A percentile compares a stretch with the other conserved stretches of the same genome.
phyloP scores from a whole-genome alignment of 75 land plant genomes.

The Larix kaempferi region DNA sequence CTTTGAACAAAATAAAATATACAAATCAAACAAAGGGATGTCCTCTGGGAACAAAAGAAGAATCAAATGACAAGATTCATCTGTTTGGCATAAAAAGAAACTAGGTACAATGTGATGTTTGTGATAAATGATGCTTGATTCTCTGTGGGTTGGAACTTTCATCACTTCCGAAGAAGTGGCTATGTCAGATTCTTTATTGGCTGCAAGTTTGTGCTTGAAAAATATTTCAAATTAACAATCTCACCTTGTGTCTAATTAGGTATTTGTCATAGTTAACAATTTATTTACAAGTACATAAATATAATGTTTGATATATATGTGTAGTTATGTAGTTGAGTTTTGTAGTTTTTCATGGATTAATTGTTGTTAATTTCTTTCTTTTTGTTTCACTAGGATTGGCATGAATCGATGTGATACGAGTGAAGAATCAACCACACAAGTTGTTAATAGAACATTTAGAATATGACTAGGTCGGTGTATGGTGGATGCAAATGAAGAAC shows the following conservation, averaged over 20 bases:
- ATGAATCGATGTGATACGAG: conserved; percentile 68
- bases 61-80: no score
- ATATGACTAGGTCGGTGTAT: conserved; percentile 20
- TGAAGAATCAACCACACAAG: conserved; percentile 75
- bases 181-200: conserved; percentile 81
- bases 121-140: no score
- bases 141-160: no score
- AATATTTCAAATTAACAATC: neutral
- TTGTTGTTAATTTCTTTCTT: neutral
- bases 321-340: neutral
- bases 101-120: no score
- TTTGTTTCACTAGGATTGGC: conserved; percentile 46
- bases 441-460: conserved; percentile 32
- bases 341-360: neutral
- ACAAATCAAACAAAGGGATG: neutral
- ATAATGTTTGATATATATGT: neutral
- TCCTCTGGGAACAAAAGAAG: no score
- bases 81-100: no score
- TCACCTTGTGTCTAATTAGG: neutral
- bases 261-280: neutral
- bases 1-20: conserved; percentile 10
- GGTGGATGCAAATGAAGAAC: conserved; percentile 19
- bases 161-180: conserved; percentile 88
- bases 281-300: neutral
- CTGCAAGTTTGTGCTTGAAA: conserved; percentile 58